Base-by-base conservation (phyloP, 768 basidiomycete species). In the Leucogyrophana mollusca region DNA sequence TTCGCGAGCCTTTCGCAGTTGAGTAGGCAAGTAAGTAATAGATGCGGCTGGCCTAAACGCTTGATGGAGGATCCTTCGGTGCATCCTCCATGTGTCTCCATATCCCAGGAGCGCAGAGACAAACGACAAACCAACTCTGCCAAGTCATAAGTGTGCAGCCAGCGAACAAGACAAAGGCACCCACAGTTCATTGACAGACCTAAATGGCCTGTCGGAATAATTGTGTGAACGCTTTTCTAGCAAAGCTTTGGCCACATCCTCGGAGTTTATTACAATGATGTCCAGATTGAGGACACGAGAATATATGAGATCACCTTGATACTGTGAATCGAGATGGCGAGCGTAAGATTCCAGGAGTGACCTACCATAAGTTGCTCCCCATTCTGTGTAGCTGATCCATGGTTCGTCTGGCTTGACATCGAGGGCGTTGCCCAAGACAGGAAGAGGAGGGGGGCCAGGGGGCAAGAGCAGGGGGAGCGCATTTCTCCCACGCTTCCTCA, bases 141-240 rank as follows among this genome's bases (percentile, higher is more conserved):
- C 38, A 40, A 11, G 7, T 9, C 7, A 11, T 40, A 21, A 20
- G 1, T 3, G 21, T 17, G 20, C 13, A 40, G 21, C 8, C 21
- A 22, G 5, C 13, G n/a, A 6, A 9, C 38, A 18, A 20, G 38
- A n/a, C 7, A 40, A 13, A 14, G 18, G 11, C 11, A 40, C 38
- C n/a, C 38, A 40, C 38, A 7, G 4, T 22, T 40, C 9, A 9
- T 22, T 13, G 16, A 23, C 21, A 8, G n/a, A 13, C 8, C 21
- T 17, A 5, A 21, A 20, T 0, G 66, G 66, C 11, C 70, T 57
- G 50, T 68, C 70, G 8, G 71, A 67, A 52, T 70, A 71, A 38
- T 61, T 64, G 23, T 60, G 54, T 10, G 70, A 69, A 5, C 66
- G 59, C 43, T 62, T 65, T 18, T 72, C 67, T 13, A 73, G 56